Conservation (phyloP, 2,329 filamentous ascomycete genomes). For the Cryphonectria carpinicola region DNA sequence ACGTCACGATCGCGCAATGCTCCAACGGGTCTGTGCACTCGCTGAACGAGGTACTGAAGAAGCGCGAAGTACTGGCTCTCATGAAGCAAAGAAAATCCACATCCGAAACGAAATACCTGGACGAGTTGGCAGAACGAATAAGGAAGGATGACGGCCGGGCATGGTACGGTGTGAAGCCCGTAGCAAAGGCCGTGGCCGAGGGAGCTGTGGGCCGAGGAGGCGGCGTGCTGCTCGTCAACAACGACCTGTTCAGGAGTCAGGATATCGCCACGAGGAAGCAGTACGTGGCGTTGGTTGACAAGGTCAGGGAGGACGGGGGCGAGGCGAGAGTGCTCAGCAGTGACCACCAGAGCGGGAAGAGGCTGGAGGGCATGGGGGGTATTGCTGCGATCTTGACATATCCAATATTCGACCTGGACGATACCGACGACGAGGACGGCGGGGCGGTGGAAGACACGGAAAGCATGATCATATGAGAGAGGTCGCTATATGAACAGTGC, state of each 20-base stretch:
- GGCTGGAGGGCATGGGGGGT: constrained; percentile 81
- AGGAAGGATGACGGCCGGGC: constrained; percentile 85
- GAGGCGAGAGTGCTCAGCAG: constrained; percentile 89
- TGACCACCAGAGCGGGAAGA: constrained; percentile 89
- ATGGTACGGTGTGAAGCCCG: constrained; percentile 86
- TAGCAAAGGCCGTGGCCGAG: constrained; percentile 80
- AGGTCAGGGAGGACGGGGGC: constrained; percentile 83
- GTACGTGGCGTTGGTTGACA: constrained; percentile 86
- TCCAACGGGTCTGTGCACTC: constrained; percentile 86
- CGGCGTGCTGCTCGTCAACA: constrained; percentile 83
- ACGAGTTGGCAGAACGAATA: constrained; percentile 77
- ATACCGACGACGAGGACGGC: constrained; percentile 57
- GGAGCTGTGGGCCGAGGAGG: constrained; percentile 88
- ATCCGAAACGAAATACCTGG: constrained; percentile 81
- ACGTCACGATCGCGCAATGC: constrained; percentile 77
- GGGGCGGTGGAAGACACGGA: constrained; percentile 36
- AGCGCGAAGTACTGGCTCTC: constrained; percentile 73
- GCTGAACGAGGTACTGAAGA: constrained; percentile 84
- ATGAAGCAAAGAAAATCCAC: constrained; percentile 89
- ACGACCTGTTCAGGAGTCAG: constrained; percentile 82
- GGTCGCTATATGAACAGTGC: background rate
- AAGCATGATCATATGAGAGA: constrained; percentile 37
- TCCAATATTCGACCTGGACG: constrained; percentile 79
- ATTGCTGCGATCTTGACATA: constrained; percentile 92
- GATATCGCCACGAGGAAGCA: constrained; percentile 75